Base-by-base conservation (phyloP, 192 early-diverging fungal genomes). In the Coemansia sp. region DNA sequence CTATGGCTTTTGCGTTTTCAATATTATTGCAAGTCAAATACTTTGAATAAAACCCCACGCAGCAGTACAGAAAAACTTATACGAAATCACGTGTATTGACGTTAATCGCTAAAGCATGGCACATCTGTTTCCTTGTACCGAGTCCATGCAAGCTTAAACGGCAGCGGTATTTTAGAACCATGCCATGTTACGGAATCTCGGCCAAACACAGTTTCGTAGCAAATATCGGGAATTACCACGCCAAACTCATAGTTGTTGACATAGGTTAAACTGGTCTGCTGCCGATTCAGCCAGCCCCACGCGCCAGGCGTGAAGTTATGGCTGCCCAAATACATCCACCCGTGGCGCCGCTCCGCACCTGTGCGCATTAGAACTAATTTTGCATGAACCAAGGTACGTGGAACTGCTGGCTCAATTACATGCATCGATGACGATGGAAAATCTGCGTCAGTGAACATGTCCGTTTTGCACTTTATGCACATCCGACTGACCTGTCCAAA, bases 231-330 rank as follows among this genome's bases (percentile, higher is more conserved):
- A 3, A 78, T 35, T 1, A 78, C 61, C 2, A 78, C 56, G 35
- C 76, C 76, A 69, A 72, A 69, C 56, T 78, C 76, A 26, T 72
- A 78, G 64, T 78, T 78, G 43, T 78, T 78, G 45, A 67, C 27
- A 64, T 64, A 60, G 0, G 26, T 27, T 3, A 29, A n/a, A 6
- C 1, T 39, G 2, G 23, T 26, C 17, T 25, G 39, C 0, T 6
- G 43, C 12, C 4, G 6, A n/a, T 19, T 47, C 22, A 52, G 4
- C 11, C 43, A 21, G 17, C 76, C 76, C 76, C 76, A 78, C 1
- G 76, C 76, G 12, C 67, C 70, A 11, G 66, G 62, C 2, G 76
- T 72, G 53, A 72, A 78, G 47, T 78, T 78, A 35, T 78, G 76
- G 35, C 70, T 72, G 1, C 76, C 76, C 22, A 78, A 23, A 10